Conservation (phyloP, 345 rosid genomes). For the Geranium rotundifolium region DNA sequence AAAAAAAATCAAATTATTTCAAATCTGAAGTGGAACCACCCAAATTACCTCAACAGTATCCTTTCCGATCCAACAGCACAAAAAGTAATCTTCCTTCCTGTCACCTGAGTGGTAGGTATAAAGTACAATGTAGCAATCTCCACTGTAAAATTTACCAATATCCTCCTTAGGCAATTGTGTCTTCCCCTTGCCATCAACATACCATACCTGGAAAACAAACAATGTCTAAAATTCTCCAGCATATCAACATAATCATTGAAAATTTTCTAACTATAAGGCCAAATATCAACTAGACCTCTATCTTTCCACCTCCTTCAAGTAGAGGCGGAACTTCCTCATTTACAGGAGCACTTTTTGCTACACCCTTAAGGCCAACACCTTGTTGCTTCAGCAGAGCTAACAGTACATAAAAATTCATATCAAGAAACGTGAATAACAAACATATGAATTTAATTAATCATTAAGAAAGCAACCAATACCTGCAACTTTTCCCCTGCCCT, state of each 20-base stretch:
- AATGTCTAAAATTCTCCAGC: constrained; percentile 6
- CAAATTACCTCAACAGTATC: constrained; percentile 74
- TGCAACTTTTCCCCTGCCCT: constrained; percentile 98
- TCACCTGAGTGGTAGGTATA: constrained; percentile 89
- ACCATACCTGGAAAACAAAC: constrained; percentile 59
- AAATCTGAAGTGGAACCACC: constrained; percentile 6
- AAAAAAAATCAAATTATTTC: constrained; percentile 1
- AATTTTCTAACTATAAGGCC: constrained; percentile 1
- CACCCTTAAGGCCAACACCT: constrained; percentile 83
- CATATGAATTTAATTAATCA: constrained; percentile 8
- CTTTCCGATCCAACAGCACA: constrained; percentile 93
- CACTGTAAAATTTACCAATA: constrained; percentile 80
- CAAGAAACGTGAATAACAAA: constrained; percentile 9
- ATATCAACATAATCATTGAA: constrained; percentile 1
- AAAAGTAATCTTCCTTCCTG: constrained; percentile 86
- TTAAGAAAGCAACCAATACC: constrained; percentile 34
- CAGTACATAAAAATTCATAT: constrained; percentile 16
- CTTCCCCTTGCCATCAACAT: constrained; percentile 72
- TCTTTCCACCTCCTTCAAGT: constrained; percentile 91
- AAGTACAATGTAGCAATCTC: constrained; percentile 91
- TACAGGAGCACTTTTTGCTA: constrained; percentile 54
- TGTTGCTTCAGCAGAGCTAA: constrained; percentile 92
- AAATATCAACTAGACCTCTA: constrained; percentile 58
- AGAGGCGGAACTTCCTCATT: constrained; percentile 86
- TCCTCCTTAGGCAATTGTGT: constrained; percentile 65